Evolutionary conservation across 2,329 filamentous ascomycete genomes (phyloP).

Genomic region (Pseudogymnoascus sp.): DNA sequence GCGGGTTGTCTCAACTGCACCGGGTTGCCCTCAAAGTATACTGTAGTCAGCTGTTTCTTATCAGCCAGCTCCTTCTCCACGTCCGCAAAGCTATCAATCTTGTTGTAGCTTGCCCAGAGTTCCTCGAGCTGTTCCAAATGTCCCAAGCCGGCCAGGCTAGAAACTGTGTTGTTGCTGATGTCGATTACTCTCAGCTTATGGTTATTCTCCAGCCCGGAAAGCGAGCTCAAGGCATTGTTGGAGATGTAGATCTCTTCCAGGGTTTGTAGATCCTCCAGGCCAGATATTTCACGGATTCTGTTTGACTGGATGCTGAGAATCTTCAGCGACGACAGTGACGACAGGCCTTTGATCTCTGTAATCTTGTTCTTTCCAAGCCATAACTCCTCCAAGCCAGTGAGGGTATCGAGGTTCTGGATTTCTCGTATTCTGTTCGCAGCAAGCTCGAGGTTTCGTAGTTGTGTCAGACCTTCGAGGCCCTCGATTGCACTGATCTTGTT

Average conservation of each 20-base stretch:
- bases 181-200: slow-evolving; percentile 69
- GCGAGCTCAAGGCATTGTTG: slow-evolving; percentile 77
- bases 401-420: slow-evolving; percentile 73
- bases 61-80: slow-evolving; percentile 70
- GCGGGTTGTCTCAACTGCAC: slow-evolving; percentile 72
- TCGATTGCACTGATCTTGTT: slow-evolving; percentile 91
- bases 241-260: slow-evolving; percentile 94
- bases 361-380: slow-evolving; percentile 99
- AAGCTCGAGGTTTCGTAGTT: slow-evolving; percentile 77
- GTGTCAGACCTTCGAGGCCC: slow-evolving; percentile 64
- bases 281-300: slow-evolving; percentile 70
- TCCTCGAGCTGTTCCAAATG: slow-evolving; percentile 70
- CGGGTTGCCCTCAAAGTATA: slow-evolving; percentile 95
- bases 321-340: slow-evolving; percentile 67
- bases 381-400: slow-evolving; percentile 74
- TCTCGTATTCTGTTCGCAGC: slow-evolving; percentile 87
- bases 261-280: slow-evolving; percentile 62
- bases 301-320: slow-evolving; percentile 95
- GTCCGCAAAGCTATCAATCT: slow-evolving; percentile 70
- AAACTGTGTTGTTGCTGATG: slow-evolving; percentile 79
- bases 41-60: slow-evolving; percentile 74
- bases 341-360: slow-evolving; percentile 68
- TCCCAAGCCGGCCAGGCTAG: slow-evolving; percentile 63
- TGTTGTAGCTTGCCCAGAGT: slow-evolving; percentile 89
- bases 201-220: slow-evolving; percentile 64